Evolutionary conservation across 176 grass and related monocot genomes (phyloP).

Genomic region (Luzula sylvatica): DNA sequence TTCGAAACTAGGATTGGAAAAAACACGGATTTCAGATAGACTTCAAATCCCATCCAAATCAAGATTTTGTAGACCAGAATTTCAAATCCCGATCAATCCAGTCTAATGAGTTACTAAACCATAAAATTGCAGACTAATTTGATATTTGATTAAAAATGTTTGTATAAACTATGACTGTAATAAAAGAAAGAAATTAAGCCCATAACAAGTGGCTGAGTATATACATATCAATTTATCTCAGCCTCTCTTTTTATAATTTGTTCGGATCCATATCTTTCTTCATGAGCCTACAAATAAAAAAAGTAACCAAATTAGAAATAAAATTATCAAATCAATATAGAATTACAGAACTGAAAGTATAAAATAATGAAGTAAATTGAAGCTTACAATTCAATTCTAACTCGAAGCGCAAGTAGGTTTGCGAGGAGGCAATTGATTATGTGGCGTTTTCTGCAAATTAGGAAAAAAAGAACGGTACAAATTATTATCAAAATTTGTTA

Average conservation of each 20-base stretch:
- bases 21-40: too few relatives aligned
- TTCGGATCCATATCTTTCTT: slow-evolving; percentile 16
- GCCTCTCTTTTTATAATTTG: background rate
- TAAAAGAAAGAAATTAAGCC: slow-evolving; percentile 17
- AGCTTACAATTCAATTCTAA: slow-evolving; percentile 32
- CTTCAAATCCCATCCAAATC: too few relatives aligned
- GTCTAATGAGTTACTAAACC: too few relatives aligned
- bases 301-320: too few relatives aligned
- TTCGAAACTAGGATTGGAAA: too few relatives aligned
- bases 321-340: background rate
- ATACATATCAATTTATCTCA: slow-evolving; percentile 14
- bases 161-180: slow-evolving; percentile 14
- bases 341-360: background rate
- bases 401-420: slow-evolving; percentile 71
- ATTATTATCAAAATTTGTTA: too few relatives aligned
- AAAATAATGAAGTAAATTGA: too few relatives aligned
- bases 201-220: slow-evolving; percentile 17
- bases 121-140: too few relatives aligned
- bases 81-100: slow-evolving; percentile 13
- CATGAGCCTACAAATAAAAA: background rate
- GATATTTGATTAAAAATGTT: slow-evolving; percentile 6
- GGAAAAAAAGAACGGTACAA: too few relatives aligned
- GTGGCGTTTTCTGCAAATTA: slow-evolving; percentile 65
- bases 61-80: too few relatives aligned
- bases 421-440: slow-evolving; percentile 75